phyloP scores from a whole-genome alignment of 768 basidiomycete species.

The Suillus ampliporus region DNA sequence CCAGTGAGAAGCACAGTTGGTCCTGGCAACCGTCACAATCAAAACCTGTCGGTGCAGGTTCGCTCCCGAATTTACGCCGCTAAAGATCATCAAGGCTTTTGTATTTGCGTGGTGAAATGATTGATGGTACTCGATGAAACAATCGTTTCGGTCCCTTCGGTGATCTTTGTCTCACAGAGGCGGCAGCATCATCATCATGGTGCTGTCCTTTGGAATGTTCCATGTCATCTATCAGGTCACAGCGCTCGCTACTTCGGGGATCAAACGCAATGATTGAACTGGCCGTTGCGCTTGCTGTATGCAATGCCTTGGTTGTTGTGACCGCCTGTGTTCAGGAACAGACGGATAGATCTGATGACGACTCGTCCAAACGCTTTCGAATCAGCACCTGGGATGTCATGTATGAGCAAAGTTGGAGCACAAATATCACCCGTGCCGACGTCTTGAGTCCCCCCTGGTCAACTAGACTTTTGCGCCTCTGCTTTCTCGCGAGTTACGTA shows the following conservation, averaged over 20 bases:
- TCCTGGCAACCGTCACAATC: not conserved
- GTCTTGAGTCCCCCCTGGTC: not conserved
- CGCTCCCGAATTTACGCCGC: not conserved
- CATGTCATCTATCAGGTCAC: not conserved
- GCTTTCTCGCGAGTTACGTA: not conserved
- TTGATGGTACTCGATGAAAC: too few relatives aligned
- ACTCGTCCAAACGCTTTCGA: not conserved
- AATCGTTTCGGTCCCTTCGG: not conserved
- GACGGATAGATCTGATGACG: not conserved
- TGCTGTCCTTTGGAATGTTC: not conserved
- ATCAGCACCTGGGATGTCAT: not conserved
- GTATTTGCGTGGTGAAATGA: not conserved
- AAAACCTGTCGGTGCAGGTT: not conserved
- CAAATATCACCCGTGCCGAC: not conserved
- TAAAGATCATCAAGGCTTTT: not conserved
- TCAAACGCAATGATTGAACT: not conserved
- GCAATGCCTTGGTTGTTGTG: not conserved
- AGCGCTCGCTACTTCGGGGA: not conserved
- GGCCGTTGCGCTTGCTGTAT: not conserved
- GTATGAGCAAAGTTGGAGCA: not conserved
- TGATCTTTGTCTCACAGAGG: not conserved
- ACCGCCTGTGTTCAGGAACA: not conserved
- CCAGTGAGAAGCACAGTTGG: not conserved
- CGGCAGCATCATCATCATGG: not conserved
- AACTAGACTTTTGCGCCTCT: not conserved